phyloP scores from a whole-genome alignment of 169 alveolate genomes.

The Plasmodium malariae region DNA sequence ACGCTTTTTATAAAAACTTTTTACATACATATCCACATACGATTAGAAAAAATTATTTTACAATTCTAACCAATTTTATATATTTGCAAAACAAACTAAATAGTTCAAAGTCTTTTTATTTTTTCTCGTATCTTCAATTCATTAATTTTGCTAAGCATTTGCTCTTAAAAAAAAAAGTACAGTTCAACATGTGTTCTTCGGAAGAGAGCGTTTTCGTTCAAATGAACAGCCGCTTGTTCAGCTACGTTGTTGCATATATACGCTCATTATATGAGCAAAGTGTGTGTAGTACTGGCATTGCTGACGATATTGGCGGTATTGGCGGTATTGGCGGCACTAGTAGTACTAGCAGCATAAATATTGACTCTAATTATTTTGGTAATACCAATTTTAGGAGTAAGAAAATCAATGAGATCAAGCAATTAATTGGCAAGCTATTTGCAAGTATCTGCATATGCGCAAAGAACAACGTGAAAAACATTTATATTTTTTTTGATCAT shows the following conservation, averaged over 20 bases:
- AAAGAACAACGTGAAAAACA: conserved; percentile 1
- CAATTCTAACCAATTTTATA: conserved; percentile 7
- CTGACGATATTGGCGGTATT: background rate
- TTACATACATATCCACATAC: background rate
- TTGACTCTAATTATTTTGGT: background rate
- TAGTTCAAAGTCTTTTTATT: conserved; percentile 11
- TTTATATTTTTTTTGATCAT: conserved; percentile 5
- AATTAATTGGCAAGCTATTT: background rate
- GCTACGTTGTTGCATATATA: background rate
- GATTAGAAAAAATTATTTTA: background rate
- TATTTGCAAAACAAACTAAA: conserved; percentile 16
- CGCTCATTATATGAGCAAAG: background rate
- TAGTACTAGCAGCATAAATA: background rate
- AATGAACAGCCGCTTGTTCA: background rate
- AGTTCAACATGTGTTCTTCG: background rate
- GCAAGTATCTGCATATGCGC: conserved; percentile 21
- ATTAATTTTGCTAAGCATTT: background rate
- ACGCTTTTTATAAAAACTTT: background rate
- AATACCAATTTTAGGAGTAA: background rate
- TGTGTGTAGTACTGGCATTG: background rate
- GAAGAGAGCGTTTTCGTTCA: background rate
- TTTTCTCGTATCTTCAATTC: conserved; percentile 20
- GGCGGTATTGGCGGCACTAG: background rate
- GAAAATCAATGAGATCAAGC: conserved; percentile 1
- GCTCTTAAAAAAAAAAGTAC: background rate